Base-by-base conservation (phyloP, 345 rosid genomes). In the Corchorus capsularis region DNA sequence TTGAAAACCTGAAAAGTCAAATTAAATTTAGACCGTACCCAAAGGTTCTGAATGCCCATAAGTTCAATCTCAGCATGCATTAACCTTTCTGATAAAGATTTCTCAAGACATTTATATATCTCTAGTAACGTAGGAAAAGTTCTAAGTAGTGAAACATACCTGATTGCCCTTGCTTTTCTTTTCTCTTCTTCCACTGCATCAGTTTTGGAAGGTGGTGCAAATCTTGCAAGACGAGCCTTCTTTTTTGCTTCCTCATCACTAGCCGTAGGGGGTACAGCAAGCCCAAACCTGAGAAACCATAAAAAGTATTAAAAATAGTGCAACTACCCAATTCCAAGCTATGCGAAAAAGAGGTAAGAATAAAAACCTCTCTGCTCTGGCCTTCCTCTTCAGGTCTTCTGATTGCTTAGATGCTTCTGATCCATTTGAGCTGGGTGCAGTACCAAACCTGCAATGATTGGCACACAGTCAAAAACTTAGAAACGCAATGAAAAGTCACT, bases 321-420 rank as follows among this genome's bases (percentile, higher is more conserved):
- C 2, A 2, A 47, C 3, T 27, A 15, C 22, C 63, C 46, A 64
- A 69, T 17, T 62, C 10, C 50, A 74, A 63, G 63, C 50, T 14
- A 73, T 46, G 56, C 32, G 35, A 39, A 13, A 79, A 77, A 37
- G 32, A 45, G 67, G 17, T 37, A n/a, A 4, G 14, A 45, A 47
- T 19, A 46, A 55, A 69, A 69, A 96, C 99, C 99, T 93, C 85
- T 93, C 98, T 72, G 97, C 97, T 82, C 99, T 84, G 74, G 97
- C 94, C 82, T 91, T 96, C 81, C 96, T 92, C 86, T 93, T 96
- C 80, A 87, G 73, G 69, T 89, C 95, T 85, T 93, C 99, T 0
- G 92, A 83, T 64, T 86, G 87, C 79, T 89, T 91, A 65, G 81
- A 59, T 59, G 63, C 84, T 17, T 80, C 95, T 32, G 91, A 77